A percentile compares a stretch with the other conserved stretches of the same genome.
Conservation (phyloP, 768 basidiomycete genomes). For the Boletellus ananas region DNA sequence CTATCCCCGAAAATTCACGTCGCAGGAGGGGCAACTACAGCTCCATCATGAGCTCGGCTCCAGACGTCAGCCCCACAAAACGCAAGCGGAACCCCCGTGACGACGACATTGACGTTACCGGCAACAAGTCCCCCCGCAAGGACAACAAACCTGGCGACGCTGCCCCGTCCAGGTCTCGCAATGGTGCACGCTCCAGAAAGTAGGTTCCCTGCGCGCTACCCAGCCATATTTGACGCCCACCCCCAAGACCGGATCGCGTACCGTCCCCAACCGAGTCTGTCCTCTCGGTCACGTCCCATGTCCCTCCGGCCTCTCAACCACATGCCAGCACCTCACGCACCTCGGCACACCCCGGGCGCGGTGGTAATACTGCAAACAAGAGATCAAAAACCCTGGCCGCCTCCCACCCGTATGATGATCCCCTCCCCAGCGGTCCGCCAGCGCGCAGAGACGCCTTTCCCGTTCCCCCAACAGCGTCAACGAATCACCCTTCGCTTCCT, state of each 20-base stretch:
- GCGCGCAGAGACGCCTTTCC: conserved; percentile 43
- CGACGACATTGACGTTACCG: conserved; percentile 56
- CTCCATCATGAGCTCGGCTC: conserved; percentile 46
- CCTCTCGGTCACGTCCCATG: conserved; percentile 66
- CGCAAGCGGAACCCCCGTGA: conserved; percentile 57
- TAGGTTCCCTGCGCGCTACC: conserved; percentile 30
- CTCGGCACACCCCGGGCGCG: conserved; percentile 30
- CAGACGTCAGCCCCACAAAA: conserved; percentile 63
- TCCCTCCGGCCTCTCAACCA: conserved; percentile 36
- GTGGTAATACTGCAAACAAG: conserved; percentile 35
- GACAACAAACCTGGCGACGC: conserved; percentile 45
- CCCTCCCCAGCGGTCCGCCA: conserved; percentile 39
- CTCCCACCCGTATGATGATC: conserved; percentile 38
- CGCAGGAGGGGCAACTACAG: conserved; percentile 55
- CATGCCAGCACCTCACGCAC: conserved; percentile 26
- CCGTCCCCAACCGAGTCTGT: conserved; percentile 72
- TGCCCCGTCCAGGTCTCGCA: conserved; percentile 44
- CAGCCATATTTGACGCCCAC: not conserved
- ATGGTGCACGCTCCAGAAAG: conserved; percentile 58
- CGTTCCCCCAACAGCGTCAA: conserved; percentile 47
- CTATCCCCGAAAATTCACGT: conserved; percentile 65
- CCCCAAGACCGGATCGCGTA: conserved; percentile 55
- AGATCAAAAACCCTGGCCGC: conserved; percentile 40
- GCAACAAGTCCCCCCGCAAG: conserved; percentile 59
- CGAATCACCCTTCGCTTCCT: conserved; percentile 54